Percentiles rank a stretch among this genome's conserved stretches.
These are phyloP conservation scores for Cystobasidium ongulense DNA, from an alignment of 768 basidiomycete genomes.

Conservation along the genomic window DNA sequence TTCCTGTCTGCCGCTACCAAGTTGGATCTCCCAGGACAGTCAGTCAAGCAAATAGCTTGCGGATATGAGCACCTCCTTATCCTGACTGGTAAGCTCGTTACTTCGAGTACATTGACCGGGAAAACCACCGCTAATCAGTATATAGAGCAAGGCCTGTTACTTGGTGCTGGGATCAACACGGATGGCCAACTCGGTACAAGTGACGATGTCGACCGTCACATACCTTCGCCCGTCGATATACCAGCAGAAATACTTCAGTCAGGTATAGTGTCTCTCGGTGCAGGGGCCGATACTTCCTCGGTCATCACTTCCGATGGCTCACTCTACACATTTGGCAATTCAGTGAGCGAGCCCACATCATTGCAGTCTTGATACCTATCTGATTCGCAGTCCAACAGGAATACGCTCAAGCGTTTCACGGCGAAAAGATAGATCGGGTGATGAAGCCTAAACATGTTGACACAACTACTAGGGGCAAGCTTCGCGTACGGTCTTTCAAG, in stretches of 20 bases:
- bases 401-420: conserved; percentile 28
- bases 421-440: conserved; percentile 22
- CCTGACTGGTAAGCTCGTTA: neutral
- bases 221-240: neutral
- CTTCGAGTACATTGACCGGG: too few species aligned
- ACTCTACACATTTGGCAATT: conserved; percentile 21
- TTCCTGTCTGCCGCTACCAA: neutral
- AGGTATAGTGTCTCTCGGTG: conserved; percentile 1
- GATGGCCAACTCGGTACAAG: conserved; percentile 23
- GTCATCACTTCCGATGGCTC: conserved; percentile 9
- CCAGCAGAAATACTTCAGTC: neutral
- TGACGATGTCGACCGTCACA: conserved; percentile 17
- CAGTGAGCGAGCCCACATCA: neutral
- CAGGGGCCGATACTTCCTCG: conserved; percentile 15
- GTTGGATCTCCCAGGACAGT: neutral
- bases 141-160: conserved; percentile 10
- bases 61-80: conserved; percentile 20
- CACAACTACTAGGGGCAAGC: neutral
- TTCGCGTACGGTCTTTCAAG: neutral
- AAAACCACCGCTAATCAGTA: too few species aligned
- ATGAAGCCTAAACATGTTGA: neutral
- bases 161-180: conserved; percentile 3
- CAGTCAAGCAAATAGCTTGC: neutral
- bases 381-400: neutral
- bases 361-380: neutral